Conservation (phyloP, 208 protist species). For the Acanthamoeba castellanii region DNA sequence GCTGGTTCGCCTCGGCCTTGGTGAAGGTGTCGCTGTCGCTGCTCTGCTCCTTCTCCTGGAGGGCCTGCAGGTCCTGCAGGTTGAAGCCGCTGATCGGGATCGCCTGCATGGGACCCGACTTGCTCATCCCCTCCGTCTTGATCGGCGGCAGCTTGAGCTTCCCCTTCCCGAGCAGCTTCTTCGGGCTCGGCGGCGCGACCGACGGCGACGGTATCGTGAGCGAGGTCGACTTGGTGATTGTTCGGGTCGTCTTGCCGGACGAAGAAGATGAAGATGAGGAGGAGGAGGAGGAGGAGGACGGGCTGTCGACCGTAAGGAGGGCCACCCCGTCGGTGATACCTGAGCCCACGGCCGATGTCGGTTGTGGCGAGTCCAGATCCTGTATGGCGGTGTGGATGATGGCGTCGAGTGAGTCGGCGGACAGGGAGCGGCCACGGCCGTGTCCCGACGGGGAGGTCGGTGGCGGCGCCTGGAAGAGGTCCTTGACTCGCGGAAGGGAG, state of each 20-base stretch:
- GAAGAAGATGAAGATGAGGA: background rate
- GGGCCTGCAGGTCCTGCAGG: conserved; percentile 46
- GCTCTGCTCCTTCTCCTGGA: conserved; percentile 59
- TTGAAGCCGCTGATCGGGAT: conserved; percentile 65
- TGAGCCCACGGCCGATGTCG: background rate
- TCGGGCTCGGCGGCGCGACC: conserved; percentile 12
- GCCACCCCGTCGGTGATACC: background rate
- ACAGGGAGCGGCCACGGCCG: conserved; percentile 44
- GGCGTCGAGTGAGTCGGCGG: conserved; percentile 38
- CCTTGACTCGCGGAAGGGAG: conserved; percentile 41
- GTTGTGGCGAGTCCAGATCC: background rate
- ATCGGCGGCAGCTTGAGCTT: conserved; percentile 60
- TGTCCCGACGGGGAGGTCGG: background rate
- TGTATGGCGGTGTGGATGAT: conserved; percentile 13
- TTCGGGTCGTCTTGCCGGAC: background rate
- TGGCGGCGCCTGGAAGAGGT: conserved; percentile 41
- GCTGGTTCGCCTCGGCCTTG: conserved; percentile 44
- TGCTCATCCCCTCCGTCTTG: conserved; percentile 14
- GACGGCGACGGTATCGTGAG: conserved; percentile 33
- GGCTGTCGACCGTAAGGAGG: background rate
- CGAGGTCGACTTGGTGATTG: conserved; percentile 40
- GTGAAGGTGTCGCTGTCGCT: conserved; percentile 62
- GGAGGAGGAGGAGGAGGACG: background rate
- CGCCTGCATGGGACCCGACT: background rate
- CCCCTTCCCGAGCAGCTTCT: conserved; percentile 52